Percentiles rank a stretch among this genome's conserved stretches.
Conservation (phyloP, 805 yeast genomes). For the Dipodascus albidus region DNA sequence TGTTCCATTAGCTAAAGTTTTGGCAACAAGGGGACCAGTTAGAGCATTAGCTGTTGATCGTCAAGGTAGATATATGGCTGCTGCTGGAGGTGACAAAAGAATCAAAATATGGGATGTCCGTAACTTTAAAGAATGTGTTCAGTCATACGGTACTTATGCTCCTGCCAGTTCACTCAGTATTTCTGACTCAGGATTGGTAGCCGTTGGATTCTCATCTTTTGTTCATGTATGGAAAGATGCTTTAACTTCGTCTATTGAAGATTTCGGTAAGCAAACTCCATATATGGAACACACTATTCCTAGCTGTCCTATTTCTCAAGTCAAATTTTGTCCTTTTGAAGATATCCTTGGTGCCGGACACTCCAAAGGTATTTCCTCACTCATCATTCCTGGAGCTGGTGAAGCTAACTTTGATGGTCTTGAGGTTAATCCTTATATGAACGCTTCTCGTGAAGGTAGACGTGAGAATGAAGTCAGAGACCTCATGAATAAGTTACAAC, state of each 20-base stretch:
- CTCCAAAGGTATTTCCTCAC: conserved; percentile 61
- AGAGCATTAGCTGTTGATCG: conserved; percentile 78
- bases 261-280: conserved; percentile 46
- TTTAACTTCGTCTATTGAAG: conserved; percentile 29
- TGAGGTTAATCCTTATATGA: conserved; percentile 88
- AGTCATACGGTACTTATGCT: conserved; percentile 62
- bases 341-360: conserved; percentile 93
- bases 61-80: conserved; percentile 90
- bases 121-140: conserved; percentile 55
- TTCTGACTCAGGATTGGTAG: conserved; percentile 77
- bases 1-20: conserved; percentile 73
- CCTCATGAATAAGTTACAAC: conserved; percentile 75
- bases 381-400: conserved; percentile 93
- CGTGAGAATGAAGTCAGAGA: conserved; percentile 85
- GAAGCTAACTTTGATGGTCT: conserved; percentile 95
- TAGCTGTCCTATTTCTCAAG: conserved; percentile 56
- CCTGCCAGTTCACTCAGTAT: conserved; percentile 73
- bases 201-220: conserved; percentile 95
- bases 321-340: conserved; percentile 84
- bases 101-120: conserved; percentile 91
- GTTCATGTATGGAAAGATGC: conserved; percentile 90
- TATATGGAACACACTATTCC: conserved; percentile 86
- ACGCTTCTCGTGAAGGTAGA: conserved; percentile 83
- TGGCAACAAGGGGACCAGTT: conserved; percentile 78
- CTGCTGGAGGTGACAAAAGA: conserved; percentile 75